These are phyloP conservation scores for Fusarium setosum DNA, from an alignment of 2,329 filamentous ascomycete species.

Conservation along the genomic window DNA sequence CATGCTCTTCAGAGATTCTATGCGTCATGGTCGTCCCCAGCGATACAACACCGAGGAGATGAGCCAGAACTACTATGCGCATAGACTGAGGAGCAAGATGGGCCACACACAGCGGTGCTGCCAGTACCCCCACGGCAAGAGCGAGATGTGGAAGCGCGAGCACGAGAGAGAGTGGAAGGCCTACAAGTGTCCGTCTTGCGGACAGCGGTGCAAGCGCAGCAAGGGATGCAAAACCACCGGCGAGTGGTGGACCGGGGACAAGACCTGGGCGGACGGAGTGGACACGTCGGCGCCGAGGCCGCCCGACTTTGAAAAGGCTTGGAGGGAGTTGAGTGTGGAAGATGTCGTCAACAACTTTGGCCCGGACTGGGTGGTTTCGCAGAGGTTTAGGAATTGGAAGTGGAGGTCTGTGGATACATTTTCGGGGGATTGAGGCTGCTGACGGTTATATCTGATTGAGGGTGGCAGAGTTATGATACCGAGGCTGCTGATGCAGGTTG, in stretches of 20 bases:
- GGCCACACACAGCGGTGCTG: background rate
- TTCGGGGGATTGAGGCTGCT: no score
- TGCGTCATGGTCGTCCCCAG: background rate
- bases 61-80: background rate
- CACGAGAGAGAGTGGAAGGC: background rate
- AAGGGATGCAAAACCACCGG: constrained; percentile 9
- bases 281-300: background rate
- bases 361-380: background rate
- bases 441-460: no score
- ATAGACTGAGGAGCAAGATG: background rate
- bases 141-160: background rate
- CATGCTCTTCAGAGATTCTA: background rate
- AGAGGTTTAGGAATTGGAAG: background rate
- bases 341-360: background rate
- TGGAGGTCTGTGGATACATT: constrained; percentile 6
- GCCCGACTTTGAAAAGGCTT: background rate
- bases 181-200: constrained; percentile 16
- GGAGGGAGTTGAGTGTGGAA: background rate
- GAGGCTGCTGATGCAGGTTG: no score
- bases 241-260: background rate
- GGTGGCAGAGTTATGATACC: no score
- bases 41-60: background rate
- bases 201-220: constrained; percentile 12
- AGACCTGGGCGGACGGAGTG: background rate
- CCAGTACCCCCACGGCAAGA: background rate